Evolutionary conservation across 306 rosid genomes (phyloP), one percentile per base, ranked within the genome.

Genomic region (Vicia faba): DNA sequence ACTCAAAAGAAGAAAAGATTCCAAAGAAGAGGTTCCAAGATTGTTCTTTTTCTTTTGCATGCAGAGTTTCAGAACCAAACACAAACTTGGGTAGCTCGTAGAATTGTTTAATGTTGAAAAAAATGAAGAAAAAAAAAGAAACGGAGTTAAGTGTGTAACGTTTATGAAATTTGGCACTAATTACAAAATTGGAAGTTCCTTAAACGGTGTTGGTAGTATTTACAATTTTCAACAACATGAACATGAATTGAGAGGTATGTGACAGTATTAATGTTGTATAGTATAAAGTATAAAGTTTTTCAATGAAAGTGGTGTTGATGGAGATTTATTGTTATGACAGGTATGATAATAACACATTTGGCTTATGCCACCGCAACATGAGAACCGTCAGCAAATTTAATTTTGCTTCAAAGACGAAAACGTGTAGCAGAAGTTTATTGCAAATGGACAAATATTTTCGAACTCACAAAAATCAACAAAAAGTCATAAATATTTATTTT

Each of bases 21-120:
- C 43, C 3, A 12, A 45, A 43, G 64, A 16, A 54, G 33, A 62
- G 43, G 55, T 66, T 50, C 46, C 33, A 66, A 66, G 72, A 49
- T 55, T 44, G 62, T 38, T 68, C 63, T 72, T 73, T 72, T 18
- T 18, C n/a, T 36, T 33, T 41, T 75, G 65, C 80, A 75, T 75
- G 80, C 75, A 68, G 19, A 63, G 25, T 8, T 59, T 35, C 16
- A 48, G 61, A 61, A 67, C 3, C 19, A 49, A 16, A 67, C 74
- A 38, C 64, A 8, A 46, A 59, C 31, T 50, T 46, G 28, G 8
- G 63, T 33, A 20, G 39, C 18, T 54, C 48, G 41, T 15, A 20
- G 61, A 69, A 36, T 35, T 58, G 7, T 50, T 64, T 20, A 45
- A 58, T 49, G 60, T 4, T 29, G 20, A n/a, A 26, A 39, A 16